Evolutionary conservation across 106 monocot species (phyloP).

Genomic region (Dendrobium officinale): DNA sequence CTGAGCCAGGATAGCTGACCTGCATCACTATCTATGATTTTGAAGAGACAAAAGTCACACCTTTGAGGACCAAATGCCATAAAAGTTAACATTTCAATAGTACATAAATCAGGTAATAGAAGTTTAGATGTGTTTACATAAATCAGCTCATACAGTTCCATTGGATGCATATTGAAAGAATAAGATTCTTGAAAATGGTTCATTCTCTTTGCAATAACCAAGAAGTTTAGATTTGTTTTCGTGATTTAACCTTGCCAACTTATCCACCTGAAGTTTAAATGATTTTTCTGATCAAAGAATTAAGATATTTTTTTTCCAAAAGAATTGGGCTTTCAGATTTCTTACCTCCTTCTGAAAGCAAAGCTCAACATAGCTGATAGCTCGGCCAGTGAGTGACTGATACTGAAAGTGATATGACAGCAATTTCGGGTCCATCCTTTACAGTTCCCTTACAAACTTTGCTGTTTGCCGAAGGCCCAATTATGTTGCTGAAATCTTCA

Average conservation of each 20-base stretch:
- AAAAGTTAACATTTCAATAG: neutral
- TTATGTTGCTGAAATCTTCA: constrained; percentile 98
- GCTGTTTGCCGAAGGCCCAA: constrained; percentile 65
- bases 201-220: constrained; percentile 72
- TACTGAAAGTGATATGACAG: constrained; percentile 70
- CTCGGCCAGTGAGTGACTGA: constrained; percentile 52
- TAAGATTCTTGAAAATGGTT: constrained; percentile 91
- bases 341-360: constrained; percentile 70
- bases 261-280: constrained; percentile 49
- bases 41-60: neutral
- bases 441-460: constrained; percentile 80
- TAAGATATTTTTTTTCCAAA: too few relatives aligned
- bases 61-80: neutral
- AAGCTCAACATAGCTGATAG: constrained; percentile 54
- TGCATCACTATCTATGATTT: constrained; percentile 56
- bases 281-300: neutral
- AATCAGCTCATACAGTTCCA: constrained; percentile 72
- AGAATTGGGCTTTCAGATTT: neutral
- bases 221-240: constrained; percentile 67
- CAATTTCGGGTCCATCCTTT: constrained; percentile 80
- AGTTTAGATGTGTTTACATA: constrained; percentile 38
- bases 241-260: constrained; percentile 66
- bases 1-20: constrained; percentile 81
- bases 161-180: constrained; percentile 91
- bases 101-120: neutral